A percentile compares a stretch with the other conserved stretches of the same genome.
Evolutionary conservation across 2,329 filamentous ascomycete species (phyloP).

Genomic region (Diaporthe australafricana): DNA sequence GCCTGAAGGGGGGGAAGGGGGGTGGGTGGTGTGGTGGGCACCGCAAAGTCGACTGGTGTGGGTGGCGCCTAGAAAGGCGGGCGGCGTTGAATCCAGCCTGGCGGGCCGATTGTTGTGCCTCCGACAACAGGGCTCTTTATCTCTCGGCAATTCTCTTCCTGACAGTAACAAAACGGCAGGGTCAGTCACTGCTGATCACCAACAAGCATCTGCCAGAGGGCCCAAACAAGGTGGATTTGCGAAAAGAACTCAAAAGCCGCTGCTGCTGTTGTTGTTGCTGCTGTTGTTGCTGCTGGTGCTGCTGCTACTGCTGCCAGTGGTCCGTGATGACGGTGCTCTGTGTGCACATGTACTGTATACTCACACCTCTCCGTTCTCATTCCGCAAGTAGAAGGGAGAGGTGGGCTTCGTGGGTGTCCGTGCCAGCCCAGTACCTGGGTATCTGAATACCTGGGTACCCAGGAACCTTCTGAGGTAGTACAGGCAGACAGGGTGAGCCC

Average conservation of each 20-base stretch:
- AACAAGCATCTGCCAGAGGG: background rate
- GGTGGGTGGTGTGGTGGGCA: background rate
- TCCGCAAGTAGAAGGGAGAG: background rate
- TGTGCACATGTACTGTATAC: background rate
- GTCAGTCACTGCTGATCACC: background rate
- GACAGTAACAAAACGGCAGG: background rate
- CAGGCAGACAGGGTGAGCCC: background rate
- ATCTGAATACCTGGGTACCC: background rate
- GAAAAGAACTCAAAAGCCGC: background rate
- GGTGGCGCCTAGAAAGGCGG: background rate
- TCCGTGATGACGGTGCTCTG: background rate
- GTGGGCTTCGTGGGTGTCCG: background rate
- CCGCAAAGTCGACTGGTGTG: background rate
- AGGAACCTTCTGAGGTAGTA: background rate
- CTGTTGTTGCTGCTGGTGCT: background rate
- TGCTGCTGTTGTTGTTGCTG: background rate
- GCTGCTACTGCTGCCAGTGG: too few species aligned
- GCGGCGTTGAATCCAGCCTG: conserved; percentile 14
- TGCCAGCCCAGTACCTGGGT: conserved; percentile 4
- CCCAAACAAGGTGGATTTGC: background rate
- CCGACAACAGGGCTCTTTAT: conserved; percentile 6
- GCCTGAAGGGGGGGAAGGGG: background rate
- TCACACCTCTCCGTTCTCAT: background rate
- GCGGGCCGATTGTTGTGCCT: conserved; percentile 22
- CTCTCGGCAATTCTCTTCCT: background rate